phyloP scores from a whole-genome alignment of 1,284 basidiomycete species.

The Rhodotorula sp. region DNA sequence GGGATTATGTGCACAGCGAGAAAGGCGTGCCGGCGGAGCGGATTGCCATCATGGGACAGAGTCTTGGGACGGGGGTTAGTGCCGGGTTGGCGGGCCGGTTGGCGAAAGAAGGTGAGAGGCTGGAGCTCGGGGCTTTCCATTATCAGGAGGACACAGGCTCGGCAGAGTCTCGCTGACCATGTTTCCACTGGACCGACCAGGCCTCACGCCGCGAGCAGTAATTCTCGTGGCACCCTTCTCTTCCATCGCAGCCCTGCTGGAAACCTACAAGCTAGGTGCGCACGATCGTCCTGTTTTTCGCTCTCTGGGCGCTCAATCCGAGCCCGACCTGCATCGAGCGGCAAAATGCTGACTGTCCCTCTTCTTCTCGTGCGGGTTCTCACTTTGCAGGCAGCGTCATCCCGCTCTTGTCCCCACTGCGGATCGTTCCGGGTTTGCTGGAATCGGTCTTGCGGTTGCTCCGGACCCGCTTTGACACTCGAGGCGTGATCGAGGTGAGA shows the following conservation, averaged over 20 bases:
- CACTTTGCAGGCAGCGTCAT: slow-evolving; percentile 53
- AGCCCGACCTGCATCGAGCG: neutral
- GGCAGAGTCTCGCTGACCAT: no score
- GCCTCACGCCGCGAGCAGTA: slow-evolving; percentile 57
- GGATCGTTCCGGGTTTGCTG: slow-evolving; percentile 54
- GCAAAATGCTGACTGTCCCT: neutral
- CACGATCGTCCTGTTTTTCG: neutral
- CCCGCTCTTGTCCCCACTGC: slow-evolving; percentile 68
- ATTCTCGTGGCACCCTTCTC: slow-evolving; percentile 76
- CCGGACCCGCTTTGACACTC: slow-evolving; percentile 65
- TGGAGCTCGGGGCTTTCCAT: neutral
- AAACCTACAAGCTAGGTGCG: slow-evolving; percentile 59
- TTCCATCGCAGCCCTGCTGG: slow-evolving; percentile 62
- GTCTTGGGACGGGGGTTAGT: slow-evolving; percentile 74
- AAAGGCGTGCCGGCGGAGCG: slow-evolving; percentile 56
- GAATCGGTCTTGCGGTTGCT: slow-evolving; percentile 60
- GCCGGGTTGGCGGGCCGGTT: slow-evolving; percentile 63
- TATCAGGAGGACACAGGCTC: neutral
- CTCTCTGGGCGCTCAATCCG: neutral
- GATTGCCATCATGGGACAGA: slow-evolving; percentile 73
- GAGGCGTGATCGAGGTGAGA: slow-evolving; percentile 60
- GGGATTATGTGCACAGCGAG: slow-evolving; percentile 64
- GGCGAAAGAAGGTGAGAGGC: slow-evolving; percentile 54
- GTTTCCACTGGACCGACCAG: slow-evolving; percentile 17
- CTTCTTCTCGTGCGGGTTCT: no score